Evolutionary conservation across 2,329 filamentous ascomycete genomes (phyloP), one percentile per base, ranked within the genome.

Genomic region (Pseudogymnoascus sp.): DNA sequence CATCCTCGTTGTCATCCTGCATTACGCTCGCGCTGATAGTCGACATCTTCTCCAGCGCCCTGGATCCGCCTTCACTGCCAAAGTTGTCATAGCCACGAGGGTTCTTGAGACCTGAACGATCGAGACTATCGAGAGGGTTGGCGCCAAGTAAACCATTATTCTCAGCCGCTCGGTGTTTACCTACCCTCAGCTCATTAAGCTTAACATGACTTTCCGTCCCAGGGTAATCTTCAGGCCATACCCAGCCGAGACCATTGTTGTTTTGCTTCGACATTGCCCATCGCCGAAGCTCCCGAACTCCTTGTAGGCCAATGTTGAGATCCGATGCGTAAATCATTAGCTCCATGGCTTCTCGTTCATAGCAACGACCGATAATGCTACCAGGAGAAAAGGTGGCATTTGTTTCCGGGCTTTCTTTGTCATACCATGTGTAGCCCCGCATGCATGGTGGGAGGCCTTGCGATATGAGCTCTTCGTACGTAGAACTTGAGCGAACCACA

Each of bases 351-450:
- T 42, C 38, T 18, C 38, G 33, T 16, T 60, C 59, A n/a, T 60
- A 60, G 38, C 59, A 60, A 8, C 59, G 59, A 5, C 59, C 59
- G 11, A 60, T 21, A 60, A 60, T 42, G 18, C 23, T 38, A 40
- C 40, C 38, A 56, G 50, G 50, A 14, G 50, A n/a, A 28, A 56
- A 18, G 12, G 16, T 33, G 28, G 10, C 28, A 35, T 14, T 35
- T n/a, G 3, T 21, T 18, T 56, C 50, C 35, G 59, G 59, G 59
- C 6, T 12, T 25, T 38, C 59, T 35, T 21, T 42, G 38, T 60
- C 59, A 42, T 60, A 60, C 59, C 59, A 60, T 8, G 59, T 60
- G 38, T 60, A 60, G 0, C 59, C 59, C 18, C 59, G 59, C 59
- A 60, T 40, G 16, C 16, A 40, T 25, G 16, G 14, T 40, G 59